These are phyloP conservation scores for Vitis hybrid DNA, from an alignment of 177 flowering plant genomes.

Conservation along the genomic window DNA sequence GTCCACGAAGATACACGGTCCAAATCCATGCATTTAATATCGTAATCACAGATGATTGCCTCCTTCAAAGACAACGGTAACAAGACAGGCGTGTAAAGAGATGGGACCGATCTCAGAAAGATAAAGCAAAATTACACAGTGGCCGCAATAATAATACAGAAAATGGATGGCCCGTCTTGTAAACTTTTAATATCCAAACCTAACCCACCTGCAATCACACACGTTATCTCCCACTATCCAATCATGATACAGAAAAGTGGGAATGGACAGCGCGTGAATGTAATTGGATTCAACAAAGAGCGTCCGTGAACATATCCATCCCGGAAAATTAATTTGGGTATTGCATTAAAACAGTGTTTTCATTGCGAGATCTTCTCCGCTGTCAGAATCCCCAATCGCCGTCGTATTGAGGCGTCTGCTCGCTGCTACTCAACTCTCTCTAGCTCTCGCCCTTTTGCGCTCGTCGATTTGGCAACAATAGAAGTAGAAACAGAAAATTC, in stretches of 20 bases:
- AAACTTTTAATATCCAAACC: not conserved
- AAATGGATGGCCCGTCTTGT: not conserved
- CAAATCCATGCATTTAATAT: not conserved
- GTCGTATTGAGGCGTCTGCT: not conserved
- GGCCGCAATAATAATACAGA: not conserved
- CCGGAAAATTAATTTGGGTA: not conserved
- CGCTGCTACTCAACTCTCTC: not conserved
- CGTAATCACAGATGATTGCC: not conserved
- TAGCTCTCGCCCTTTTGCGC: not conserved
- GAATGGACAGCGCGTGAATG: no score
- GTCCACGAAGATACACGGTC: no score
- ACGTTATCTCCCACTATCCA: not conserved
- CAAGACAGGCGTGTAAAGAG: conserved; percentile 24
- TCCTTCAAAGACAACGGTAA: conserved; percentile 1
- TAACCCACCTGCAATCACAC: not conserved
- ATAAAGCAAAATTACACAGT: conserved; percentile 1
- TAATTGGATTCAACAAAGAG: not conserved
- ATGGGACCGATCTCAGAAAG: conserved; percentile 14
- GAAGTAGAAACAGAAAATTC: not conserved
- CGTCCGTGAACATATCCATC: not conserved
- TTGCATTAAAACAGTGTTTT: conserved; percentile 6
- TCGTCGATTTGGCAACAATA: no score
- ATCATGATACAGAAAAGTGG: no score
- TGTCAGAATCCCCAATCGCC: conserved; percentile 13
- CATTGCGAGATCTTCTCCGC: conserved; percentile 11